Conservation (phyloP, 2,329 filamentous ascomycete genomes). For the Venturia oleaginea region DNA sequence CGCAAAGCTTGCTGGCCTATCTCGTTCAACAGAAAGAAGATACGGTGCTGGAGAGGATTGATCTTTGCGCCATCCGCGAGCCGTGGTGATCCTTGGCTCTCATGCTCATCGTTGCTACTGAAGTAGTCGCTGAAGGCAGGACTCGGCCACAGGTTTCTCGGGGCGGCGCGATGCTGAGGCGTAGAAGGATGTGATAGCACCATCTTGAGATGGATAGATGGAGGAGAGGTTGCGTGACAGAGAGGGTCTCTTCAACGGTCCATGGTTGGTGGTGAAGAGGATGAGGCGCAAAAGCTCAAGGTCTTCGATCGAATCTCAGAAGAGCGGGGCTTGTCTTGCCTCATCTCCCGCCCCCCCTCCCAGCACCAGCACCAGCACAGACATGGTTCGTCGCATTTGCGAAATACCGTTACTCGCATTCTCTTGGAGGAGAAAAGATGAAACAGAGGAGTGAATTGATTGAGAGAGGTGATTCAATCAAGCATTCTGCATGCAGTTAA, state of each 20-base stretch:
- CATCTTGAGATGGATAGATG: not conserved
- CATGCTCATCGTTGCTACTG: conserved; percentile 8
- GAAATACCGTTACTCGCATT: not conserved
- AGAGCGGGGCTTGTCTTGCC: not conserved
- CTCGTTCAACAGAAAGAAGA: conserved; percentile 29
- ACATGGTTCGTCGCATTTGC: not conserved
- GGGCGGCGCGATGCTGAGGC: not conserved
- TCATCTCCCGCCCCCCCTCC: not conserved
- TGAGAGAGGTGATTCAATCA: not conserved
- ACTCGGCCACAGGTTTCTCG: conserved; percentile 8
- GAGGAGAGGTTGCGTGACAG: not conserved
- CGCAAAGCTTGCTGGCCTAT: conserved; percentile 29
- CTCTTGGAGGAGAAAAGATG: not conserved
- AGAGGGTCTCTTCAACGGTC: not conserved
- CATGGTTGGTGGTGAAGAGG: not conserved
- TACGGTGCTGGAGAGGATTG: conserved; percentile 15
- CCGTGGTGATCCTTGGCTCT: conserved; percentile 13
- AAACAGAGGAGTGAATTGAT: not conserved
- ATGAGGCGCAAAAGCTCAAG: not conserved
- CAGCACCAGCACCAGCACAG: not conserved
- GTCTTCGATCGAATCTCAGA: not conserved
- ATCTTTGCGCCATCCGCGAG: conserved; percentile 17
- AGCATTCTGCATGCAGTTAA: not conserved
- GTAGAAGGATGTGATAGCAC: not conserved
- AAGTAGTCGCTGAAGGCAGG: conserved; percentile 13